Evolutionary conservation across 192 early-diverging fungal species (phyloP).

Genomic region (Mortierella antarctica): DNA sequence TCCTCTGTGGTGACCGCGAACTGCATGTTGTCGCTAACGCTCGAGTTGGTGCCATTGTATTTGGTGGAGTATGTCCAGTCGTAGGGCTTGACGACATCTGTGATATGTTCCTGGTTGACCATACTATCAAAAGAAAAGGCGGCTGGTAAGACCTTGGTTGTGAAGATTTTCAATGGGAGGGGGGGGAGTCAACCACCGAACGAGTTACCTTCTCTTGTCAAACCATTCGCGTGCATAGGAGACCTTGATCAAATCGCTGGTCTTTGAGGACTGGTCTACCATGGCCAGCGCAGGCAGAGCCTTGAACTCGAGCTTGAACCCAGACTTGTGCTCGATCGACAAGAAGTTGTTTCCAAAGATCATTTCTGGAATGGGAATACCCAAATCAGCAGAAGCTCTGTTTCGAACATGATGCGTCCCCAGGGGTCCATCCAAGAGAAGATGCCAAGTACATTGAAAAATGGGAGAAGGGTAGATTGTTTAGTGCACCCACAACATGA

Average conservation of each 20-base stretch:
- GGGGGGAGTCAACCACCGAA: neutral
- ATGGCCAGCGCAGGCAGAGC: slow-evolving; percentile 80
- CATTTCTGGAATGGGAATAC: slow-evolving; percentile 94
- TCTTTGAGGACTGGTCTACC: slow-evolving; percentile 75
- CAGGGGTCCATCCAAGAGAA: too few species aligned
- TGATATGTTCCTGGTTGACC: slow-evolving; percentile 72
- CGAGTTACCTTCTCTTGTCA: slow-evolving; percentile 72
- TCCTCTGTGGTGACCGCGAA: slow-evolving; percentile 34
- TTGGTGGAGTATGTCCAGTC: slow-evolving; percentile 97
- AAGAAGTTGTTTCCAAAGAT: slow-evolving; percentile 93
- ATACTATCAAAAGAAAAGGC: slow-evolving; percentile 37
- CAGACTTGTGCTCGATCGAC: slow-evolving; percentile 64
- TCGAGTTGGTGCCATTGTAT: slow-evolving; percentile 74
- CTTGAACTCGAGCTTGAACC: slow-evolving; percentile 65
- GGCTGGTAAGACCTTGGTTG: neutral
- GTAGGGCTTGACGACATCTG: slow-evolving; percentile 90
- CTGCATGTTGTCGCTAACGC: slow-evolving; percentile 9
- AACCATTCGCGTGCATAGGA: slow-evolving; percentile 88
- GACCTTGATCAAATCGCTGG: slow-evolving; percentile 84
- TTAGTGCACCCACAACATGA: neutral
- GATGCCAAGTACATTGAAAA: neutral
- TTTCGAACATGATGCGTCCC: neutral
- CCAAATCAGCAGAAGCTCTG: slow-evolving; percentile 64
- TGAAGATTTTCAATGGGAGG: neutral
- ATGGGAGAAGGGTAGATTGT: neutral